Conservation (phyloP, 2,329 filamentous ascomycete genomes). For the Chaetomiaceae sp. region DNA sequence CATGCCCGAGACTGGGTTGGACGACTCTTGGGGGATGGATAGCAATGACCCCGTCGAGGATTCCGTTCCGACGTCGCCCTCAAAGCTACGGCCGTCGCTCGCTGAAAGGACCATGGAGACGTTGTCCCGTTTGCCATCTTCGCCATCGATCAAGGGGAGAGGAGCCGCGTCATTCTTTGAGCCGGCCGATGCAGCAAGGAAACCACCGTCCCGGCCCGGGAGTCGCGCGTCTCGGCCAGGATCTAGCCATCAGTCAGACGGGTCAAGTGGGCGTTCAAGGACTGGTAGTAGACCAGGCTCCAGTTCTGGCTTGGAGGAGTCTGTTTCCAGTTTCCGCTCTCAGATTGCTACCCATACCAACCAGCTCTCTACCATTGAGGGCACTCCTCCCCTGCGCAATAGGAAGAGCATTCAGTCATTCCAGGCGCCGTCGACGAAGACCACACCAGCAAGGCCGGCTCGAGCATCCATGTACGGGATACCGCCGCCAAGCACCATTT, state of each 20-base stretch:
- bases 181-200: constrained; percentile 50
- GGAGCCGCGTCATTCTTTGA: constrained; percentile 67
- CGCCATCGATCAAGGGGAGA: constrained; percentile 64
- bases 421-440: constrained; percentile 33
- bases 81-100: constrained; percentile 53
- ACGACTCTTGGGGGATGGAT: neutral
- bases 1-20: constrained; percentile 8
- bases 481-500: constrained; percentile 33
- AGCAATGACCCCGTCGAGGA: constrained; percentile 11
- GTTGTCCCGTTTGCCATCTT: constrained; percentile 70
- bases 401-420: constrained; percentile 34
- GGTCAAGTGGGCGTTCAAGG: constrained; percentile 49
- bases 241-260: constrained; percentile 60
- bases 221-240: constrained; percentile 46
- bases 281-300: constrained; percentile 53
- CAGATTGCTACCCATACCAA: constrained; percentile 43
- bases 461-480: constrained; percentile 30
- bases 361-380: constrained; percentile 40
- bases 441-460: constrained; percentile 24
- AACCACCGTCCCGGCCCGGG: constrained; percentile 47
- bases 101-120: constrained; percentile 85
- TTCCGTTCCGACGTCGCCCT: constrained; percentile 6
- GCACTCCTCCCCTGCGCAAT: constrained; percentile 39
- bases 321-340: constrained; percentile 39
- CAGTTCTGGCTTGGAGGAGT: constrained; percentile 46